Evolutionary conservation across 371 early-diverging fungal species (phyloP), one percentile per base, ranked within the genome.

Genomic region (Choanephora cucurbitarum): DNA sequence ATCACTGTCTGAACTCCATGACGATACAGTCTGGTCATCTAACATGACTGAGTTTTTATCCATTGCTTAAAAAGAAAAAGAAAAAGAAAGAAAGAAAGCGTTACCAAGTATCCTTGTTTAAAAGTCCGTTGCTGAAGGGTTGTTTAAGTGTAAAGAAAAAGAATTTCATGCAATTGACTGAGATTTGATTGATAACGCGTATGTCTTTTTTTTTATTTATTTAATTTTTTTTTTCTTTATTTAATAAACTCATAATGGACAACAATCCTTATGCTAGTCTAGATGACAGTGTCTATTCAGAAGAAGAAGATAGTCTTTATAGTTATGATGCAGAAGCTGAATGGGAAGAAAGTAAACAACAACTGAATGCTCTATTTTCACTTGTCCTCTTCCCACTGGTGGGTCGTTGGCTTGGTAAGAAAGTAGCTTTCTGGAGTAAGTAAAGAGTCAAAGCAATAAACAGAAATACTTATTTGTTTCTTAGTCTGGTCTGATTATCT

Each of bases 331-430:
- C 79, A 18, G 81, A 84, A 49, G 68, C 73, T 11, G 82, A 84
- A 64, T 84, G 84, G 84, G 82, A 84, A 61, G 84, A 84, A 66
- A 82, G 75, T 58, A 80, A 81, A 64, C 73, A 77, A 42, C 84
- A 84, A 48, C 58, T 79, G 11, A 70, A 66, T n/a, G 67, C 78
- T 13, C 57, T 84, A 18, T 73, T 82, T 47, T 81, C 84, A 10
- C 65, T 84, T 3, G 84, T 84, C 17, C 70, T 84, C 44, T 80
- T 84, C 22, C 84, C 84, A 3, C 80, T 65, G 69, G 67, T 79
- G 23, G 84, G 84, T n/a, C 72, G 73, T 53, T 84, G 79, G 79
- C 51, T 84, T 9, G 84, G 84, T 23, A 81, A 77, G 45, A 84
- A 82, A 55, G 62, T 79, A 22, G 78, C 82, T 5, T 80, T 80